A percentile compares a stretch with the other conserved stretches of the same genome.
Conservation (phyloP, 2,329 filamentous ascomycete genomes). For the Pseudocercospora fuligena region DNA sequence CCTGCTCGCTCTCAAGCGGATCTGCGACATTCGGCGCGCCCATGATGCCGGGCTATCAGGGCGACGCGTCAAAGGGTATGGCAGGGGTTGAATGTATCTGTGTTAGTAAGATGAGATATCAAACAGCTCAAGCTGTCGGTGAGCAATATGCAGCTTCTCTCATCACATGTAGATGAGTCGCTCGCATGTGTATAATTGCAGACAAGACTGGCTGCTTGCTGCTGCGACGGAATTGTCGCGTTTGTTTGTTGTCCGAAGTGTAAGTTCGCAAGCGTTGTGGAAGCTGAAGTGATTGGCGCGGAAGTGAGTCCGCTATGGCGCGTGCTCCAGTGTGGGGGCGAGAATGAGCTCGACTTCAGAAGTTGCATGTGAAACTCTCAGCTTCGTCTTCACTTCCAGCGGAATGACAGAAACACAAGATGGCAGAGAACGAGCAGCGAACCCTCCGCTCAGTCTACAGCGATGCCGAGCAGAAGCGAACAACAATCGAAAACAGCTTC, state of each 20-base stretch:
- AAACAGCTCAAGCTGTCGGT: not conserved
- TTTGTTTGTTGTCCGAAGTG: constrained; percentile 4
- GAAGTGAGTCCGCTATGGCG: not conserved
- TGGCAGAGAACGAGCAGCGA: constrained; percentile 53
- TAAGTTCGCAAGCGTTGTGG: not conserved
- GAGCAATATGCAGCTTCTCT: not conserved
- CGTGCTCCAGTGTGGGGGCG: not conserved
- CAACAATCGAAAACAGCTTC: constrained; percentile 64
- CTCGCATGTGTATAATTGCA: not conserved
- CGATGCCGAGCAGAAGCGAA: constrained; percentile 60
- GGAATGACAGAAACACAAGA: constrained; percentile 21
- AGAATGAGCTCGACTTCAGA: constrained; percentile 1
- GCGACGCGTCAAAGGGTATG: not conserved
- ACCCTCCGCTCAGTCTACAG: constrained; percentile 59
- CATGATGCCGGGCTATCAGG: constrained; percentile 11
- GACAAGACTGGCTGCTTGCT: not conserved
- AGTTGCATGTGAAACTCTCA: not conserved
- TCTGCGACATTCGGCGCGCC: constrained; percentile 13
- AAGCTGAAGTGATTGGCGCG: not conserved
- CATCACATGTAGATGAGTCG: not conserved
- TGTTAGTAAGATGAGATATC: not conserved
- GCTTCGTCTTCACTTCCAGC: not conserved
- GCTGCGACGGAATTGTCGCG: not conserved
- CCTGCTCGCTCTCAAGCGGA: constrained; percentile 10
- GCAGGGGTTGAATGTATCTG: not conserved